phyloP scores from a whole-genome alignment of 2,329 filamentous ascomycete genomes.

The Ophiobolus disseminans region DNA sequence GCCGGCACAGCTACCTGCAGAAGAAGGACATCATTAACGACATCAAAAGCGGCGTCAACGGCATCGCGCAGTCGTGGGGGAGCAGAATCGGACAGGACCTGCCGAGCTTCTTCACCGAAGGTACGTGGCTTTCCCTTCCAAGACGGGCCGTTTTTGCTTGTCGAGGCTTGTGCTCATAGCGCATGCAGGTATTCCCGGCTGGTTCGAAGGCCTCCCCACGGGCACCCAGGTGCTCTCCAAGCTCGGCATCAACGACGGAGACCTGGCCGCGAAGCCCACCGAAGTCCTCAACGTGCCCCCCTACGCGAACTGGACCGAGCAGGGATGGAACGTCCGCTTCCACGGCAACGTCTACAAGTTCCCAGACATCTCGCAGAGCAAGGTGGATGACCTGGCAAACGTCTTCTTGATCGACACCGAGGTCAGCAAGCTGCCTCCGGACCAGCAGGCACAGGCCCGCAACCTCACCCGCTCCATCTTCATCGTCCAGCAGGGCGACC shows the following conservation, averaged over 20 bases:
- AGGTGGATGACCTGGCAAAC: slow-evolving; percentile 73
- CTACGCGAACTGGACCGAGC: slow-evolving; percentile 77
- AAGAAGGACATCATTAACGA: slow-evolving; percentile 42
- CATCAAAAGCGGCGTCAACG: slow-evolving; percentile 41
- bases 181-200: slow-evolving; percentile 64
- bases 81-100: slow-evolving; percentile 45
- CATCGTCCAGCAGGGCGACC: slow-evolving; percentile 73
- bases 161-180: slow-evolving; percentile 27
- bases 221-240: slow-evolving; percentile 67
- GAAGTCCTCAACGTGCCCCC: slow-evolving; percentile 73
- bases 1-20: slow-evolving; percentile 40
- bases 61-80: slow-evolving; percentile 39
- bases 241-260: slow-evolving; percentile 63
- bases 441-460: slow-evolving; percentile 70
- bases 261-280: slow-evolving; percentile 69
- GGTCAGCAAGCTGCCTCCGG: slow-evolving; percentile 64
- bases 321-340: slow-evolving; percentile 77
- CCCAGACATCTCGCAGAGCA: slow-evolving; percentile 69
- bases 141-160: slow-evolving; percentile 10
- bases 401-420: slow-evolving; percentile 71
- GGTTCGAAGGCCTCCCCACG: slow-evolving; percentile 69
- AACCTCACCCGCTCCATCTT: slow-evolving; percentile 78
- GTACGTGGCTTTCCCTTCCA: slow-evolving; percentile 27
- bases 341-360: slow-evolving; percentile 85
- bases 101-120: slow-evolving; percentile 47